Conservation (phyloP, 192 early-diverging fungal genomes). For the Linnemannia hyalina region DNA sequence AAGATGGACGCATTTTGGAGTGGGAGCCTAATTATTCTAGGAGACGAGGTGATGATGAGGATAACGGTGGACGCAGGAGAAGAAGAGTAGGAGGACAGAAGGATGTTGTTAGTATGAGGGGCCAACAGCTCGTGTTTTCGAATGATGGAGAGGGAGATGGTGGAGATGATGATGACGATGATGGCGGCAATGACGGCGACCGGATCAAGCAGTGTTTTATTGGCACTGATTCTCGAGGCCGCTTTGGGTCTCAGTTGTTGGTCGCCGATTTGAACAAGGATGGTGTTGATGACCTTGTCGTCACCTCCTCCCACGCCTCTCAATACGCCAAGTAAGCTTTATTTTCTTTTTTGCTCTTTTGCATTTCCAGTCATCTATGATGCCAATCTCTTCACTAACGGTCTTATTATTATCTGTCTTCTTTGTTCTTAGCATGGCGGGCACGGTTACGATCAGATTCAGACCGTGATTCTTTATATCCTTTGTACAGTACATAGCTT, state of each 20-base stretch:
- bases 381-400: neutral
- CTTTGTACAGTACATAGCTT: neutral
- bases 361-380: neutral
- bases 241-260: slow-evolving; percentile 44
- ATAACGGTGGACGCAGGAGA: neutral
- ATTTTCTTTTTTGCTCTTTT: neutral
- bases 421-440: slow-evolving; percentile 25
- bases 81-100: neutral
- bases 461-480: neutral
- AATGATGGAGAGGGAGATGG: neutral
- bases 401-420: no score
- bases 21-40: slow-evolving; percentile 28
- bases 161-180: slow-evolving; percentile 14
- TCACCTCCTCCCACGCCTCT: slow-evolving; percentile 46
- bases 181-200: slow-evolving; percentile 7
- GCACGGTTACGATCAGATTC: slow-evolving; percentile 31
- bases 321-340: slow-evolving; percentile 39
- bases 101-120: slow-evolving; percentile 5
- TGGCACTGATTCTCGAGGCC: slow-evolving; percentile 24
- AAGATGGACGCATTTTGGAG: slow-evolving; percentile 34
- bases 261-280: slow-evolving; percentile 36
- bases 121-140: slow-evolving; percentile 13
- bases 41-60: neutral
- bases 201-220: slow-evolving; percentile 40
- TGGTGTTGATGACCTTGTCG: slow-evolving; percentile 36